These are phyloP conservation scores for Picea abies DNA, from an alignment of 83 land plant species.

Conservation along the genomic window DNA sequence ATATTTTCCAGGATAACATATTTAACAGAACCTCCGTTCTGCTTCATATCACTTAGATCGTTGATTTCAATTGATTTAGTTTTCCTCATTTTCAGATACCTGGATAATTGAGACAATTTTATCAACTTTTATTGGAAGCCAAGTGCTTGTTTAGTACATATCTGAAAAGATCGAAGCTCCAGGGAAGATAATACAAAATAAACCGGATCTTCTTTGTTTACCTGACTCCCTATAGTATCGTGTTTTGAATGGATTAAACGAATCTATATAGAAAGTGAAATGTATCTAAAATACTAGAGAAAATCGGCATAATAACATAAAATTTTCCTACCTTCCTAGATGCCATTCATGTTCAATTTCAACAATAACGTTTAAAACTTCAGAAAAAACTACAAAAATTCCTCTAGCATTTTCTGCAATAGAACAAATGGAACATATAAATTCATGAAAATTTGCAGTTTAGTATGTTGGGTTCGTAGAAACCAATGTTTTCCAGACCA, in stretches of 20 bases:
- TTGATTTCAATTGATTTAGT: background rate
- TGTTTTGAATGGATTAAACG: too few species aligned
- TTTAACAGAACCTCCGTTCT: conserved; percentile 14
- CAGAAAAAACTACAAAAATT: background rate
- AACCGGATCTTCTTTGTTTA: background rate
- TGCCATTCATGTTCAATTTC: too few species aligned
- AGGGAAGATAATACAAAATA: background rate
- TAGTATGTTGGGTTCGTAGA: background rate
- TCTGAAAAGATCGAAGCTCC: too few species aligned
- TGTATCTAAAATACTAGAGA: background rate
- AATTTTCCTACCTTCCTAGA: background rate
- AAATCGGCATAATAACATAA: background rate
- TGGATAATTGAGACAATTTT: background rate
- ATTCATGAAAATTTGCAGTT: background rate
- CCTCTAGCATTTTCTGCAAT: background rate
- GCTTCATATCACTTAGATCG: background rate
- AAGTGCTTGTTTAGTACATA: too few species aligned
- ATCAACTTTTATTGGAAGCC: conserved; percentile 1
- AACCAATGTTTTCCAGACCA: background rate
- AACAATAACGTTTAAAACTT: too few species aligned
- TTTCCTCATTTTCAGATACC: conserved; percentile 15
- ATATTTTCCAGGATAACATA: conserved; percentile 19
- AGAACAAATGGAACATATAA: background rate
- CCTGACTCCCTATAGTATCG: background rate
- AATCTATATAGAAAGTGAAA: background rate